phyloP scores from a whole-genome alignment of 1,139 yeast genomes.

The Taphrina sp. region DNA sequence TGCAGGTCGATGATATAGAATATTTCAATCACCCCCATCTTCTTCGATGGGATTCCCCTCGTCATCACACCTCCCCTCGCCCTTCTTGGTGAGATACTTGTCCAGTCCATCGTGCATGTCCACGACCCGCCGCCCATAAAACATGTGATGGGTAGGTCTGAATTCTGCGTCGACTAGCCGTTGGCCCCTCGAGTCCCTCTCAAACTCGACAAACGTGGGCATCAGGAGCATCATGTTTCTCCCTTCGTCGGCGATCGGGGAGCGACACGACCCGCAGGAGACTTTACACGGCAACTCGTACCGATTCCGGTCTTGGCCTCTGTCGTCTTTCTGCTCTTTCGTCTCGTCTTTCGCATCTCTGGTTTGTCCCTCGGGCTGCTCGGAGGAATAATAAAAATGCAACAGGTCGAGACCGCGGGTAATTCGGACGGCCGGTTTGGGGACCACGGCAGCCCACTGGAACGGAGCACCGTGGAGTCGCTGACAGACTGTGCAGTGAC shows the following conservation, averaged over 20 bases:
- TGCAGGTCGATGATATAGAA: too few species aligned
- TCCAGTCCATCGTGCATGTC: constrained; percentile 23
- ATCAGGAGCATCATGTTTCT: constrained; percentile 32
- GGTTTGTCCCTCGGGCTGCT: background rate
- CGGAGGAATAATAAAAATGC: background rate
- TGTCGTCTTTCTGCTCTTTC: background rate
- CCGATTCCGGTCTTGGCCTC: background rate
- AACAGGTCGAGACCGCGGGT: background rate
- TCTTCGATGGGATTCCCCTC: constrained; percentile 1
- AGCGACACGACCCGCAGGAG: constrained; percentile 15
- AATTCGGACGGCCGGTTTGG: constrained; percentile 12
- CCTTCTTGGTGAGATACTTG: constrained; percentile 24
- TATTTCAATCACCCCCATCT: too few species aligned
- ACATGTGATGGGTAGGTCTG: constrained; percentile 27
- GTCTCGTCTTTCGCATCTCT: background rate
- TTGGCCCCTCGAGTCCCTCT: constrained; percentile 15
- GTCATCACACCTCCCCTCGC: constrained; percentile 20
- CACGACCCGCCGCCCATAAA: constrained; percentile 22
- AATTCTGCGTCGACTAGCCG: constrained; percentile 9
- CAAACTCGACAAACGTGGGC: constrained; percentile 21
- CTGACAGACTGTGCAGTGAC: constrained; percentile 31
- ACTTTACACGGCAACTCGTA: constrained; percentile 25
- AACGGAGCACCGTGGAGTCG: constrained; percentile 24
- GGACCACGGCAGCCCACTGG: constrained; percentile 31
- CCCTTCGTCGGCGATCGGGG: constrained; percentile 28